Base-by-base conservation (phyloP, 371 early-diverging fungal genomes). In the Gilbertella persicaria region DNA sequence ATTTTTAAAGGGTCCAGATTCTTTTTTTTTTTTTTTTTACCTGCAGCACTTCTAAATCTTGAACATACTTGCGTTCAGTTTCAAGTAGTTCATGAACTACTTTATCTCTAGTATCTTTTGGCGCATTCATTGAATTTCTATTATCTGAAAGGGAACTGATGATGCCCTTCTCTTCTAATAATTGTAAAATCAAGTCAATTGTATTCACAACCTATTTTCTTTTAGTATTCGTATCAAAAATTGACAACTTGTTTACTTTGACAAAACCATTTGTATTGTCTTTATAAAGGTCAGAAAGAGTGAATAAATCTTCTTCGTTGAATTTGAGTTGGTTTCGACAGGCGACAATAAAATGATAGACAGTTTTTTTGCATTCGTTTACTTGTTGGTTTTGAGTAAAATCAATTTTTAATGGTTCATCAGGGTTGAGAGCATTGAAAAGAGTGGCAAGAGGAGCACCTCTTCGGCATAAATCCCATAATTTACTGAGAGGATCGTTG, bases 231-330 rank as follows among this genome's bases (percentile, higher is more conserved):
- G 38, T 44, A 19, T 36, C 12, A 37, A 20, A 30, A 25, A 38
- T 35, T 36, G 16, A 61, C 35, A 44, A 17, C 21, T 21, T 29
- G 29, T 47, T 38, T 80, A 96, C 96, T 85, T 94, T 97, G 58
- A 96, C 89, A 67, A 96, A 93, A 25, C 91, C 93, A 63, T 92
- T 92, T 24, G 95, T 97, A 68, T 96, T 96, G 58, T 98, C 95
- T 61, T 89, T 87, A 63, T 89, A 94, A 23, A 96, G 70, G 45
- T 95, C 95, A 4, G 86, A 74, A 46, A 96, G 84, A 42, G 92
- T 82, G 56, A 96, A 94, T 28, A 91, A 66, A 54, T 93, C 87
- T 33, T 91, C 88, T 30, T 92, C 90, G 17, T 64, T 52, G 37
- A 93, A 76, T 9, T 77, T 61, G 17, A 91, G 70, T 55, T 90